Percentiles rank a stretch among this genome's conserved stretches.
These are phyloP conservation scores for Russula virescens DNA, from an alignment of 768 basidiomycete species.

Conservation along the genomic window DNA sequence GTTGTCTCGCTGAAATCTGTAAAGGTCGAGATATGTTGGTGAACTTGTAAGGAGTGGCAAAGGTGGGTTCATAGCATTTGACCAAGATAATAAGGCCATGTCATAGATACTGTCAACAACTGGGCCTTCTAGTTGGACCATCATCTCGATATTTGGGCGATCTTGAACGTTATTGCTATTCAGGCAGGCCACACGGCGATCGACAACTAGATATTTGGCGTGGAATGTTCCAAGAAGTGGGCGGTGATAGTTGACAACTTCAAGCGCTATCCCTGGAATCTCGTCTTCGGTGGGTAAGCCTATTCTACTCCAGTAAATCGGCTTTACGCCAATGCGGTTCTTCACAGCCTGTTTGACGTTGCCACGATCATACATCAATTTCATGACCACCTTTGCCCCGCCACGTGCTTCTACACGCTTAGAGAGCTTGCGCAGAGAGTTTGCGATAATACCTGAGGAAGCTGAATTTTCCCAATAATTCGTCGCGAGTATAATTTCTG, in stretches of 20 bases:
- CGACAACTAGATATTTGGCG: constrained; percentile 63
- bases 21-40: constrained; percentile 32
- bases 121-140: constrained; percentile 65
- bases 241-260: constrained; percentile 54
- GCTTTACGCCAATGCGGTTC: constrained; percentile 43
- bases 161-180: constrained; percentile 69
- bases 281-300: constrained; percentile 48
- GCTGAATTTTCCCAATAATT: constrained; percentile 55
- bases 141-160: constrained; percentile 50
- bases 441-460: constrained; percentile 44
- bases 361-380: constrained; percentile 67
- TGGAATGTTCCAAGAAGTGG: constrained; percentile 65
- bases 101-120: constrained; percentile 68
- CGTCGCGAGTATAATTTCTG: constrained; percentile 63
- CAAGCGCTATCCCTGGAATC: constrained; percentile 54
- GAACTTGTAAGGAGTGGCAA: constrained; percentile 37
- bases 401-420: constrained; percentile 40
- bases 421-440: constrained; percentile 35
- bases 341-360: constrained; percentile 46
- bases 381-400: constrained; percentile 49
- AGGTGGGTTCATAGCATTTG: constrained; percentile 41
- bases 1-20: constrained; percentile 38
- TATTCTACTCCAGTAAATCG: constrained; percentile 43
- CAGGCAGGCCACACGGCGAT: constrained; percentile 58
- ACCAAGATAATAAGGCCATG: constrained; percentile 59